These are phyloP conservation scores for Talaromyces sp. DNA, from an alignment of 2,329 filamentous ascomycete genomes.

Conservation along the genomic window DNA sequence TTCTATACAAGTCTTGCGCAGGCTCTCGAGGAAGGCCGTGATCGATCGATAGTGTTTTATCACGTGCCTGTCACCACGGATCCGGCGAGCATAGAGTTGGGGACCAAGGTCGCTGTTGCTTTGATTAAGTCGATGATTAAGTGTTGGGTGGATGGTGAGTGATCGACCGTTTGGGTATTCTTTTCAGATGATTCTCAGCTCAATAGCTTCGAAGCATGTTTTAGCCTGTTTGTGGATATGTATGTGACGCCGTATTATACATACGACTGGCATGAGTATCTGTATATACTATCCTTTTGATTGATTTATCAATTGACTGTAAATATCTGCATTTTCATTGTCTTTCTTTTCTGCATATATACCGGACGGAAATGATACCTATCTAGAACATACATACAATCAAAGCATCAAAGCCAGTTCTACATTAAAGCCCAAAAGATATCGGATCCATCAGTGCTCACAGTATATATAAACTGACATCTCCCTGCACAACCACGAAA, in stretches of 20 bases:
- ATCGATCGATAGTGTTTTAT: constrained; percentile 61
- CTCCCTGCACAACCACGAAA: neutral
- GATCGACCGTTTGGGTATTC: neutral
- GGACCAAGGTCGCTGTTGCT: constrained; percentile 40
- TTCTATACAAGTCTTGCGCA: constrained; percentile 65
- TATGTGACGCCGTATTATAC: neutral
- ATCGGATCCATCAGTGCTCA: neutral
- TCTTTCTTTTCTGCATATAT: neutral
- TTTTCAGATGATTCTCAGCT: no score
- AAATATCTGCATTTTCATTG: neutral
- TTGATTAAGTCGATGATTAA: constrained; percentile 43
- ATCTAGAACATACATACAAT: no score
- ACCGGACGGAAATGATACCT: no score
- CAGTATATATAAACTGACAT: neutral
- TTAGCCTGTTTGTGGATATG: neutral
- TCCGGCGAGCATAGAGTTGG: constrained; percentile 43
- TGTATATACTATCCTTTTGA: neutral
- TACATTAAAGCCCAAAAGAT: neutral
- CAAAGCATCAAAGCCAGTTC: neutral
- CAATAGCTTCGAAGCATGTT: neutral
- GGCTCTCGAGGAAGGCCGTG: constrained; percentile 29
- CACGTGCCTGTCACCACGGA: constrained; percentile 65
- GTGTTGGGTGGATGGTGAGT: constrained; percentile 37
- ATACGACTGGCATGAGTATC: neutral
- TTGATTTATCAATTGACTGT: neutral